phyloP scores from a whole-genome alignment of 352 stramenopile species.

The Globisporangium irregulare region DNA sequence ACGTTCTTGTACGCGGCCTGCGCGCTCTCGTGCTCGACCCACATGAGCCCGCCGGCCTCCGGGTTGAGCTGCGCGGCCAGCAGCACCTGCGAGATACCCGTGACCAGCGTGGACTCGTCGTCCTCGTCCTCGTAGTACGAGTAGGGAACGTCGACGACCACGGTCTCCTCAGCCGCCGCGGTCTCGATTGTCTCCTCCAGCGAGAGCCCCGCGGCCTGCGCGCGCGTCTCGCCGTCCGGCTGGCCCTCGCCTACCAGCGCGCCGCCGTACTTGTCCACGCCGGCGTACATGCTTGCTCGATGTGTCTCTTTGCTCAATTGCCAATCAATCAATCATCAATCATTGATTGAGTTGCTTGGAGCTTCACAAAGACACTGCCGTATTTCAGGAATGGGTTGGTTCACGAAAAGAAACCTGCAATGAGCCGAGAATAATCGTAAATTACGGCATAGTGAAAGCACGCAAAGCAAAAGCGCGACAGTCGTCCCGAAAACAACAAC shows the following conservation, averaged over 20 bases:
- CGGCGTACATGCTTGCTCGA: conserved; percentile 55
- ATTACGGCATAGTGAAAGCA: too few relatives aligned
- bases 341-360: too few relatives aligned
- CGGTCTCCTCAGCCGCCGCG: conserved; percentile 70
- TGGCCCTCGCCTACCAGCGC: conserved; percentile 64
- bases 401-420: too few relatives aligned
- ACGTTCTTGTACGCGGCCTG: conserved; percentile 78
- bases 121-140: conserved; percentile 71
- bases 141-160: conserved; percentile 81
- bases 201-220: conserved; percentile 35
- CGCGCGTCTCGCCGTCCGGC: conserved; percentile 25
- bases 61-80: conserved; percentile 73
- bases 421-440: too few relatives aligned
- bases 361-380: too few relatives aligned
- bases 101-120: conserved; percentile 50
- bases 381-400: too few relatives aligned
- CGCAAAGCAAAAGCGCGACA: too few relatives aligned
- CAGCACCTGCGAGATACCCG: conserved; percentile 63
- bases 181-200: conserved; percentile 79
- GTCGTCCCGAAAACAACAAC: too few relatives aligned
- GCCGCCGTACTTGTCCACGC: conserved; percentile 81
- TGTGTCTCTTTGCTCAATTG: background rate
- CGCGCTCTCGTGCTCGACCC: conserved; percentile 61
- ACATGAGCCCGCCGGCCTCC: conserved; percentile 72
- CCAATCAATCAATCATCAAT: background rate